phyloP scores from a whole-genome alignment of 768 basidiomycete genomes.

The Podaxis rugospora region DNA sequence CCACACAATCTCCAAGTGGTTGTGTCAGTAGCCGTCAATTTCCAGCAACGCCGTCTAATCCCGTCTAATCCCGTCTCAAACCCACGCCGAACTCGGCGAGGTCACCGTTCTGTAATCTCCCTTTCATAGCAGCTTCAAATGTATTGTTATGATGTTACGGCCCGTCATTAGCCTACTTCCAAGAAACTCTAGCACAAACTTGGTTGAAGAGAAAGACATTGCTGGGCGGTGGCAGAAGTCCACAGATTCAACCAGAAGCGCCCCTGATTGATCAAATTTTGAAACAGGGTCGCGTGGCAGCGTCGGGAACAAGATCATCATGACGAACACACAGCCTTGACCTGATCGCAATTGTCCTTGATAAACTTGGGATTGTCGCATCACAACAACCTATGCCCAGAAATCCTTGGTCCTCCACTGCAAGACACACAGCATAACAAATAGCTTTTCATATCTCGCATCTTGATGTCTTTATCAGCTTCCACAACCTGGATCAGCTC shows the following conservation, averaged over 20 bases:
- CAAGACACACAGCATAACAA: not conserved
- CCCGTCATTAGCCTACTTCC: not conserved
- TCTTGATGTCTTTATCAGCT: not conserved
- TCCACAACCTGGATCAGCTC: not conserved
- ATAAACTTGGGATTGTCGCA: not conserved
- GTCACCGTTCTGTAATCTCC: not conserved
- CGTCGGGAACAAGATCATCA: slow-evolving; percentile 6
- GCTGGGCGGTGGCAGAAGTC: slow-evolving; percentile 9
- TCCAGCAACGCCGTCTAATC: not conserved
- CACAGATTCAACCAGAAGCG: not conserved
- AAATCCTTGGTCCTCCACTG: no score
- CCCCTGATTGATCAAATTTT: slow-evolving; percentile 6
- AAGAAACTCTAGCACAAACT: not conserved
- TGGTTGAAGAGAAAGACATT: not conserved
- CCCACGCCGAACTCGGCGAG: slow-evolving; percentile 1
- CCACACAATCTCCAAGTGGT: not conserved
- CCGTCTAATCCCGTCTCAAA: not conserved
- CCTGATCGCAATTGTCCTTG: not conserved
- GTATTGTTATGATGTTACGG: not conserved
- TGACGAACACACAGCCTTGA: not conserved
- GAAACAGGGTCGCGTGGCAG: slow-evolving; percentile 10
- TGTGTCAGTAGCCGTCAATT: not conserved
- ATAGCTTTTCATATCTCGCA: not conserved
- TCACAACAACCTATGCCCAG: not conserved
- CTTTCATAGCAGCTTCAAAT: not conserved